Conservation (phyloP, 2,329 filamentous ascomycete genomes). For the Xylaria multiplex region DNA sequence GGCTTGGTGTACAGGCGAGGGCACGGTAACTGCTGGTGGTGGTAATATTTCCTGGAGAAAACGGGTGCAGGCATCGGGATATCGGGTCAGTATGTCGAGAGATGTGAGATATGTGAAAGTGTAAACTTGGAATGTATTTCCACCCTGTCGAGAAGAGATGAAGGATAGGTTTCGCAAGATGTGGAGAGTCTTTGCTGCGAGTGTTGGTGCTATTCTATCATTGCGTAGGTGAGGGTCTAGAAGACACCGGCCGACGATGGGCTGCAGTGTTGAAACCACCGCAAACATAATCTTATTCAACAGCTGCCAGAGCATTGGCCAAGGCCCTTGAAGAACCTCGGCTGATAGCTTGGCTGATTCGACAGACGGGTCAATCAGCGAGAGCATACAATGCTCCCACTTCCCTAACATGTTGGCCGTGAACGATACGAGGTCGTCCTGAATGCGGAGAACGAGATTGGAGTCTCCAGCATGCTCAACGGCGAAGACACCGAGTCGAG, state of each 20-base stretch:
- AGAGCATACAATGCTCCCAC: conserved; percentile 80
- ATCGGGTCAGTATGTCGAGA: conserved; percentile 82
- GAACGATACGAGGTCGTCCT: conserved; percentile 74
- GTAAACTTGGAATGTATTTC: conserved; percentile 82
- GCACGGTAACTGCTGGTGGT: conserved; percentile 62
- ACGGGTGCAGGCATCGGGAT: conserved; percentile 70
- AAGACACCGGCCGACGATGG: conserved; percentile 73
- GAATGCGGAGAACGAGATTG: conserved; percentile 57
- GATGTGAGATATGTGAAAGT: conserved; percentile 84
- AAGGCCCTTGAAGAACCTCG: conserved; percentile 72
- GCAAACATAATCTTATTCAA: conserved; percentile 81
- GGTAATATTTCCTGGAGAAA: conserved; percentile 73
- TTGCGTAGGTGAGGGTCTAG: conserved; percentile 61
- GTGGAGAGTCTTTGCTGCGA: conserved; percentile 77
- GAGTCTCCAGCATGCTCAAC: conserved; percentile 64
- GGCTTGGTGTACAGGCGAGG: conserved; percentile 73
- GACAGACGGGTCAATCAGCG: conserved; percentile 74
- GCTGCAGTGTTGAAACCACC: conserved; percentile 77
- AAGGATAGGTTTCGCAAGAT: conserved; percentile 83
- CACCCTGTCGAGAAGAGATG: conserved; percentile 78
- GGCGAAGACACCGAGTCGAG: conserved; percentile 71
- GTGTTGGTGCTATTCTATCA: conserved; percentile 62
- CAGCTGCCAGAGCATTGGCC: conserved; percentile 78
- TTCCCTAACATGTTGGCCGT: conserved; percentile 72
- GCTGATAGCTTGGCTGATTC: conserved; percentile 71